Evolutionary conservation across 2,329 filamentous ascomycete species (phyloP), one percentile per base, ranked within the genome.

Genomic region (Hypoxylon sp.): DNA sequence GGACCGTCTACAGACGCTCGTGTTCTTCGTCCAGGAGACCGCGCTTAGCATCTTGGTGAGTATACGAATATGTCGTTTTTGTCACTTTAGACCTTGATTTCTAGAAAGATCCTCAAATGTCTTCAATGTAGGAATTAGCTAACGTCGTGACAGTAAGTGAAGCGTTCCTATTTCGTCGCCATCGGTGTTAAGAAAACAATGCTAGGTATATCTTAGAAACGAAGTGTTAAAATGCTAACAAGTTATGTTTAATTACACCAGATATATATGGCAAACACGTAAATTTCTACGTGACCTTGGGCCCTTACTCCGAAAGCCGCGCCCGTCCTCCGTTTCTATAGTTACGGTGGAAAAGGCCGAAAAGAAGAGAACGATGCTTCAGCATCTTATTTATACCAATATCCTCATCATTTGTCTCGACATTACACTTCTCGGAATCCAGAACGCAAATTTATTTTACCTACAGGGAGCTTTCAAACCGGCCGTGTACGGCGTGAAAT

Each of bases 331-430:
- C 9, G 22, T 19, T 8, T 66, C 63, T 47, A 67, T 11, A 35
- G 64, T 37, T 46, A 65, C 63, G 14, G 66, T 10, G 1, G 44
- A 11, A 13, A 29, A 50, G 19, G 37, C 50, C 44, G 44, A 48
- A 26, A 65, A 65, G 54, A 55, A 61, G 10, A 68, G 54, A 66
- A 57, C 54, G 5, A 68, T 79, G 24, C 71, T 79, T 14, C 56
- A 65, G 13, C 78, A 81, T 37, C 78, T 83, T 5, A 77, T 83
- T 35, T 74, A 74, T 26, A 76, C 78, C 59, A 82, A 82, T 69
- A 5, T 81, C 14, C 72, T 82, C 48, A 77, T 83, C 57, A 80
- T 83, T 63, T 67, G 72, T 5, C 76, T 83, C 35, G 80, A 83
- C 64, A 75, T 78, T 58, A 75, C 76, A 19, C 73, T 83, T 0